phyloP scores from a whole-genome alignment of 495 filamentous ascomycete genomes.

The Penicillium silybi region DNA sequence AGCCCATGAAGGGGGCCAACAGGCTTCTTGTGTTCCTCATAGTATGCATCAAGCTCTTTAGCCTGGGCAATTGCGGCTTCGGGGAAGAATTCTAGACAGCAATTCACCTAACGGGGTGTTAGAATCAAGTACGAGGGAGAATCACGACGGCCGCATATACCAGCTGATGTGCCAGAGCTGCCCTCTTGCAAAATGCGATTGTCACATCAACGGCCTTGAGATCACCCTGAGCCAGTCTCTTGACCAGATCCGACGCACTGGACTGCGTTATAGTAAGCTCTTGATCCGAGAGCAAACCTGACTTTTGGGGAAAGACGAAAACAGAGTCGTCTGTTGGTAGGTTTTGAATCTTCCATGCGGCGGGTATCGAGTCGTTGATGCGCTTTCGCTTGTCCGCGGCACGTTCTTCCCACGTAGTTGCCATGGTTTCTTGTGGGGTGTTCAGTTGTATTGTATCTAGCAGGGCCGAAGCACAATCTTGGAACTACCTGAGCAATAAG shows the following conservation, averaged over 20 bases:
- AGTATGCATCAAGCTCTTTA: slow-evolving; percentile 52
- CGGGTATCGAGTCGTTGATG: slow-evolving; percentile 9
- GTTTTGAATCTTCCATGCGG: slow-evolving; percentile 8
- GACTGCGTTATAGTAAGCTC: slow-evolving; percentile 9
- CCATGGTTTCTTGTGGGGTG: background rate
- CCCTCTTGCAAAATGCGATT: slow-evolving; percentile 15
- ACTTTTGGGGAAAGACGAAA: slow-evolving; percentile 2
- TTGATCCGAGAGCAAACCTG: slow-evolving; percentile 3
- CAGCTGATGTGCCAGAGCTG: slow-evolving; percentile 14
- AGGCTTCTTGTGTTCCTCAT: slow-evolving; percentile 34
- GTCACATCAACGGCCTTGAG: slow-evolving; percentile 32
- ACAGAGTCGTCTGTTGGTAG: slow-evolving; percentile 1
- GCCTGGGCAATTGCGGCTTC: slow-evolving; percentile 51
- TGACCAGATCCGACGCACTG: slow-evolving; percentile 3
- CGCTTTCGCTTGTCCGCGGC: slow-evolving; percentile 8
- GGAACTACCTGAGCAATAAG: too few species aligned
- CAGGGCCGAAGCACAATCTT: too few species aligned
- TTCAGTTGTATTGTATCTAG: too few species aligned
- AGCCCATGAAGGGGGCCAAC: slow-evolving; percentile 57
- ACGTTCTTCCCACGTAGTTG: slow-evolving; percentile 3
- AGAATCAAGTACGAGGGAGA: background rate
- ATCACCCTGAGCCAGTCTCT: slow-evolving; percentile 3
- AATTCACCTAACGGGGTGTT: slow-evolving; percentile 31
- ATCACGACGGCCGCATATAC: background rate
- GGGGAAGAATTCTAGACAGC: slow-evolving; percentile 53